Base-by-base conservation (phyloP, 345 rosid species). In the Theobroma cacao region DNA sequence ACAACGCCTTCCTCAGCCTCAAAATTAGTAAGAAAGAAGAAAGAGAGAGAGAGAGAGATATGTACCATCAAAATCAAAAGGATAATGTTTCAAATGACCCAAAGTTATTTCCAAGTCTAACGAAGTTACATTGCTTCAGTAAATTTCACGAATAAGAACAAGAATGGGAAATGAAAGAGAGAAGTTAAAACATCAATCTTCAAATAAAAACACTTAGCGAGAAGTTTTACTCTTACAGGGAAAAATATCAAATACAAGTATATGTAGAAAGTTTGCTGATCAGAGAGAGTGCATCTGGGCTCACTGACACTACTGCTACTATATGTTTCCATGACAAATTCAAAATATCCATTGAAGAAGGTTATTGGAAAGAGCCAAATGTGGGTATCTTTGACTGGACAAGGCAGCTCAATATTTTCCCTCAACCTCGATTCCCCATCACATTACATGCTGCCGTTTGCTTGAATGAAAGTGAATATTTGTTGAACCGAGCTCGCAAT, bases 401-500 rank as follows among this genome's bases (percentile, higher is more conserved):
- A 78, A 36, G 41, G 33, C 63, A 84, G 22, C 52, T 30, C 55
- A 53, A 22, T 52, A 38, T 67, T 64, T 72, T 72, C 48, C 47
- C 5, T 48, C 43, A 31, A 13, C 33, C 24, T 14, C 48, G 28
- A 26, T 28, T 33, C 22, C 48, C 22, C 48, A 45, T 77, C 13
- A 26, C 15, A 77, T 91, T 88, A 93, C 78, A 92, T 84, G 83
- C 82, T 75, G 78, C 90, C 87, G 84, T 90, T 92, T 82, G 93
- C 96, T 78, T 95, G 98, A 73, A 95, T 92, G 83, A 91, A 95
- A 75, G 88, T 85, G 87, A 95, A 93, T 73, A 93, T 91, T 72
- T 93, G 94, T 77, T 95, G 99, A 63, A 92, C 94, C 7, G 94
- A 92, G 80, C 88, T 90, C 5, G 98, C 99, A 69, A 93, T 95